phyloP scores from a whole-genome alignment of 192 early-diverging fungal genomes.

The Backusella tuberculispora region DNA sequence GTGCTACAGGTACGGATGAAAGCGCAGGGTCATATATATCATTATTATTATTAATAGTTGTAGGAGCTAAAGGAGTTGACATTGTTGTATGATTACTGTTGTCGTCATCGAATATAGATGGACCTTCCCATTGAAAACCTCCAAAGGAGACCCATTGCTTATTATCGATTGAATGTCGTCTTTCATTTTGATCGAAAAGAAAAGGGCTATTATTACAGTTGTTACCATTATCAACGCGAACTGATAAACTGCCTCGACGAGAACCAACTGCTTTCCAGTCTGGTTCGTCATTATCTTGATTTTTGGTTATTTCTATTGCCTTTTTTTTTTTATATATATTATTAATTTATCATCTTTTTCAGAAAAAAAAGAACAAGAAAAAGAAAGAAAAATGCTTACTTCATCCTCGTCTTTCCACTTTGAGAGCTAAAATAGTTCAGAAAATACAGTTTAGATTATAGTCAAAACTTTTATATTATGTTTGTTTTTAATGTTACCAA shows the following conservation, averaged over 20 bases:
- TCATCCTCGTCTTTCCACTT: conserved; percentile 14
- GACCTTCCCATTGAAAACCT: conserved; percentile 4
- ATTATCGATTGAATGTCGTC: neutral
- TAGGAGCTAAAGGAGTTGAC: conserved; percentile 2
- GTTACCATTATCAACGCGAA: neutral
- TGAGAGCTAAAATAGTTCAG: neutral
- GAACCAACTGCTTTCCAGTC: conserved; percentile 5
- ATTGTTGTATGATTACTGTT: neutral
- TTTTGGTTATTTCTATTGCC: conserved; percentile 10
- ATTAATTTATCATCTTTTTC: no score
- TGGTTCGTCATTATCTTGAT: neutral
- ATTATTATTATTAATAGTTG: neutral
- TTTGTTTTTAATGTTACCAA: neutral
- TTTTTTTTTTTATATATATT: neutral
- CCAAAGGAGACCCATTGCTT: neutral
- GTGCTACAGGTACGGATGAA: neutral
- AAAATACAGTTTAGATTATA: no score
- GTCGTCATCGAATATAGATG: conserved; percentile 24
- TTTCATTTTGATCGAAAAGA: neutral
- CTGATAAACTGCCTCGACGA: neutral
- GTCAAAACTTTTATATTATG: neutral
- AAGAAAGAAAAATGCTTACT: neutral
- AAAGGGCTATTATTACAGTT: neutral
- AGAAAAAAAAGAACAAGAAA: neutral
- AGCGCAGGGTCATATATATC: neutral